Base-by-base conservation (phyloP, 208 protist species). In the Zelonia costaricensis region DNA sequence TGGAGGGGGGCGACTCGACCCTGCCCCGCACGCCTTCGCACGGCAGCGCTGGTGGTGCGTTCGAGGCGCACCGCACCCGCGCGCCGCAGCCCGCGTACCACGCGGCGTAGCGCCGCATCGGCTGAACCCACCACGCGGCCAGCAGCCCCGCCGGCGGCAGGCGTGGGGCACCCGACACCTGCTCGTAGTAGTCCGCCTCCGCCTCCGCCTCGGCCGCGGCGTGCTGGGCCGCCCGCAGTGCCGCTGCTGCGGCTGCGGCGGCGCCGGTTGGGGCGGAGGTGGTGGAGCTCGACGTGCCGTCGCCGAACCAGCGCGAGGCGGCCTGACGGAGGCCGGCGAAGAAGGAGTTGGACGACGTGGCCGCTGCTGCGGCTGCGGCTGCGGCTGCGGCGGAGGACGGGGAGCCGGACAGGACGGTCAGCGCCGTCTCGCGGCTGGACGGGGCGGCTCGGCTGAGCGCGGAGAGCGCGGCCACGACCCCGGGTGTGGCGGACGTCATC, bases 121-220 rank as follows among this genome's bases (percentile, higher is more conserved):
- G 74, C 31, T 71, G 66, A 35, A 76, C 58, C 85, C 85, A 92
- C 85, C 85, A 92, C 30, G 35, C 25, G 10, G 46, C 33, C 25
- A 77, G 30, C 18, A 77, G 27, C 7, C 60, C 31, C 8, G 44
- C 47, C 2, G 35, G 54, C 3, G 68, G 66, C 39, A 82, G 59
- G 13, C 46, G 63, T 25, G 81, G 78, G 9, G 51, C 78, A 9
- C 54, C 18, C 22, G 73, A 69, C 27, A 82, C 69, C 22, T 78
- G 71, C 30, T 80, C 60, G 49, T 82, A 92, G 60, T 83, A 92
- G 48, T 92, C 85, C n/a, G 74, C 60, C 22, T 83, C 80, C 13
- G 69, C 66, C 42, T 85, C 84, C 13, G 42, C 71, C n/a, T 66
- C 57, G 5, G 47, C 69, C 9, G 51, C 36, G 4, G 61, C 64